Evolutionary conservation across 306 rosid species (phyloP).

Genomic region (Neltuma alba): DNA sequence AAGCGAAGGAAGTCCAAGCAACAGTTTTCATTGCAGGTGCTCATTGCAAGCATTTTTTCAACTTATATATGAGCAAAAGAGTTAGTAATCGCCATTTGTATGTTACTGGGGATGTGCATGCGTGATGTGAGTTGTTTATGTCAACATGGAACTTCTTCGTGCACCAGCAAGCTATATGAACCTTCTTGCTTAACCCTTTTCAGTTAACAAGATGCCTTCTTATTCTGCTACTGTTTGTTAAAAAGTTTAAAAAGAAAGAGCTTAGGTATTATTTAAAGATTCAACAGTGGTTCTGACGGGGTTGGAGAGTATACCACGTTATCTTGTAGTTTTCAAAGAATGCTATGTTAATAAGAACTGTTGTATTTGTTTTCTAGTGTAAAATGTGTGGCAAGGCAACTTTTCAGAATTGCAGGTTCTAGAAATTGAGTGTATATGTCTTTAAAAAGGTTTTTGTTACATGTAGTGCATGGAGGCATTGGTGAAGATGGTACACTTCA

Average conservation of each 20-base stretch:
- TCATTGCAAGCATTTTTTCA: slow-evolving; percentile 24
- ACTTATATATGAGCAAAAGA: not conserved
- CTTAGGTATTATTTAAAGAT: slow-evolving; percentile 21
- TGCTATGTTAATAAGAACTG: slow-evolving; percentile 5
- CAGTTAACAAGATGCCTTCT: slow-evolving; percentile 8
- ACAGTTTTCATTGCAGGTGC: slow-evolving; percentile 89
- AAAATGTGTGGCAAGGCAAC: not conserved
- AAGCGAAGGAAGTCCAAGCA: slow-evolving; percentile 78
- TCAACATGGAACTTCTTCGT: slow-evolving; percentile 11
- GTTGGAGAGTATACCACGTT: not conserved
- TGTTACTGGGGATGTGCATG: slow-evolving; percentile 3
- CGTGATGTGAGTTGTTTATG: not conserved
- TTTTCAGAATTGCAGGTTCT: slow-evolving; percentile 16
- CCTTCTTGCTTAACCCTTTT: slow-evolving; percentile 8
- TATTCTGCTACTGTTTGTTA: not conserved
- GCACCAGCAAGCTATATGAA: slow-evolving; percentile 9
- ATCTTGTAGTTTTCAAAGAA: not conserved
- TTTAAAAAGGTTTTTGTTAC: slow-evolving; percentile 35
- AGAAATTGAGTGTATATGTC: slow-evolving; percentile 14
- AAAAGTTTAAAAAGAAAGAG: not conserved
- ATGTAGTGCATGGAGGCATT: slow-evolving; percentile 95
- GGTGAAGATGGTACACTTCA: slow-evolving; percentile 98
- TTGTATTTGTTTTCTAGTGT: slow-evolving; percentile 16
- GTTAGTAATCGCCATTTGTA: slow-evolving; percentile 17
- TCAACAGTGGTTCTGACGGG: slow-evolving; percentile 13